These are phyloP conservation scores for Phialophora verrucosa DNA, from an alignment of 2,329 filamentous ascomycete species.

Conservation along the genomic window DNA sequence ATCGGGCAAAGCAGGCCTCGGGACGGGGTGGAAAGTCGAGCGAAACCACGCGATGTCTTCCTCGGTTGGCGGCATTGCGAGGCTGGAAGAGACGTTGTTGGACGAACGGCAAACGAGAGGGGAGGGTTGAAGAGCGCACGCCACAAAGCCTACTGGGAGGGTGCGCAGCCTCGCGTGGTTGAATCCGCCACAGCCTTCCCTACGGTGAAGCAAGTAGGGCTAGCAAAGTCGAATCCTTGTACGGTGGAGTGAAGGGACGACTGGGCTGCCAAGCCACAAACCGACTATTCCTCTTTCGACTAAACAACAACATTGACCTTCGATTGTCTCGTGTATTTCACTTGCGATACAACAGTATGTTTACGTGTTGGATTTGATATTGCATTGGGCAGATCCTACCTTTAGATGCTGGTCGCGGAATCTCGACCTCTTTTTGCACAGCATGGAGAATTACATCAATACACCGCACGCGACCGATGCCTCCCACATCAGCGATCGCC, in stretches of 20 bases:
- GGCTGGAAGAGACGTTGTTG: neutral
- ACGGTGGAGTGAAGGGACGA: neutral
- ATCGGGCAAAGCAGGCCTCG: slow-evolving; percentile 71
- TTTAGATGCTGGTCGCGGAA: neutral
- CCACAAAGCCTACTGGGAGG: neutral
- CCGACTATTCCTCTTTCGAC: slow-evolving; percentile 19
- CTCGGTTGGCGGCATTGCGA: slow-evolving; percentile 51
- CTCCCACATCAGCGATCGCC: slow-evolving; percentile 73
- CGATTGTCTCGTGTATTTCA: neutral
- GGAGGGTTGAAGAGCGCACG: neutral
- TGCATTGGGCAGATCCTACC: slow-evolving; percentile 1
- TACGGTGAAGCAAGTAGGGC: neutral
- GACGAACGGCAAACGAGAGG: neutral
- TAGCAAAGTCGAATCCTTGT: neutral
- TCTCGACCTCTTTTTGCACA: slow-evolving; percentile 46
- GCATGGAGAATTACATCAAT: slow-evolving; percentile 75
- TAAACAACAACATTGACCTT: slow-evolving; percentile 15
- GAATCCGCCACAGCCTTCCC: too few relatives aligned
- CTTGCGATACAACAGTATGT: slow-evolving; percentile 16
- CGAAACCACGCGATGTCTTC: slow-evolving; percentile 70
- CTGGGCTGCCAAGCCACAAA: neutral
- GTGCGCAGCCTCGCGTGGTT: neutral
- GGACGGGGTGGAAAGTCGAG: slow-evolving; percentile 69
- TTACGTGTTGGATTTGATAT: slow-evolving; percentile 27
- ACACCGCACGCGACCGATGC: slow-evolving; percentile 89